Base-by-base conservation (phyloP, 1,139 yeast species). In the Taiozyma onychis region DNA sequence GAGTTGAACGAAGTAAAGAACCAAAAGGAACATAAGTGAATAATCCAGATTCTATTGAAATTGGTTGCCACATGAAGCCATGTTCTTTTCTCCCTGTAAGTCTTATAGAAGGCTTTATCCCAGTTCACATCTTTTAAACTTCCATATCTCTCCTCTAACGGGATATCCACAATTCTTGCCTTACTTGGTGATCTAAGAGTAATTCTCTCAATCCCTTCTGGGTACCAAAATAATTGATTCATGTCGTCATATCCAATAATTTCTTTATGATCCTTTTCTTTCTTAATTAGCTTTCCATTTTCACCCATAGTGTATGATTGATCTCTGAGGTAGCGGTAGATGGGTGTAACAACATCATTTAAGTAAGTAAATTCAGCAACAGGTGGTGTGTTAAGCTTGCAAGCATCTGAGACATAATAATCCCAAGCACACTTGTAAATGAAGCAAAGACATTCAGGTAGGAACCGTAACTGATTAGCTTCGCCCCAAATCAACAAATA, bases 401-500 rank as follows among this genome's bases (percentile, higher is more conserved):
- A 51, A 9, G 28, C 41, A 11, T 44, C 50, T 6, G 58, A 54
- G 13, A 44, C n/a, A 27, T 52, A 63, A 57, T 77, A 77, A 61
- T 88, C 96, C 49, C 78, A 75, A 43, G 93, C 86, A 58, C 95
- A 84, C 59, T 88, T 86, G 67, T 78, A 87, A 21, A 89, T 77
- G 59, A 88, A 89, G 52, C 93, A 87, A 21, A 89, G 64, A 61
- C 95, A 87, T 61, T 89, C 97, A 0, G 97, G 96, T 77, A 88
- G 80, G 60, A 85, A 88, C 50, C 96, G 71, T 2, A 87, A 66
- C 59, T 87, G 91, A 60, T 86, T 88, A 0, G 96, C 90, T 65
- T 89, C 97, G 0, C 96, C 95, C 97, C 97, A 89, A 57, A 88
- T 80, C 53, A 88, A 68, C 22, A 89, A 71, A 58, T 83, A 89